Conservation (phyloP, 2,329 filamentous ascomycete genomes). For the Colletotrichum chlorophyti region DNA sequence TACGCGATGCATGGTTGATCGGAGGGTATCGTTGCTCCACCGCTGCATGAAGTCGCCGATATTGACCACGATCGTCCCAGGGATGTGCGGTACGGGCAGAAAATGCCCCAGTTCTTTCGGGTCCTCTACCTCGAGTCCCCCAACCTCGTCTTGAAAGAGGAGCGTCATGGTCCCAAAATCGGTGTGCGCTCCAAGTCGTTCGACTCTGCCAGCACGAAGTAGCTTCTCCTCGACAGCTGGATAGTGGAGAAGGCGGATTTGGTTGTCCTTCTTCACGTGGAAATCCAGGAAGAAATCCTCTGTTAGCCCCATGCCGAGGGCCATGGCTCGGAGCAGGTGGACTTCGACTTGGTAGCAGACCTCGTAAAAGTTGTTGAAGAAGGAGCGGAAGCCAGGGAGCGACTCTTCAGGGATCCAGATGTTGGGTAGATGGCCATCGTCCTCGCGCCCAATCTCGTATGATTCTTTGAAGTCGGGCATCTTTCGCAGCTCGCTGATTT, state of each 20-base stretch:
- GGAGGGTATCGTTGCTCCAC: conserved; percentile 44
- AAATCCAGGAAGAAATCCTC: conserved; percentile 38
- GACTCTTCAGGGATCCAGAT: conserved; percentile 36
- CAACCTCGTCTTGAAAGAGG: conserved; percentile 52
- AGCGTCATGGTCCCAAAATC: conserved; percentile 51
- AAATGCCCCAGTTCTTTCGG: conserved; percentile 41
- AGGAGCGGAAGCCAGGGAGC: conserved; percentile 34
- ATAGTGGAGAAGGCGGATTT: conserved; percentile 66
- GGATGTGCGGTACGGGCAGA: conserved; percentile 34
- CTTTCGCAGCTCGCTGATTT: conserved; percentile 33
- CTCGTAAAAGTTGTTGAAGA: conserved; percentile 49
- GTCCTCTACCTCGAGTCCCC: conserved; percentile 55
- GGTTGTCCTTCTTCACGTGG: conserved; percentile 63
- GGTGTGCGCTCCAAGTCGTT: conserved; percentile 35
- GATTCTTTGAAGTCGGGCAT: conserved; percentile 48
- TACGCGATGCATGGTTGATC: conserved; percentile 41
- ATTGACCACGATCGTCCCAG: conserved; percentile 46
- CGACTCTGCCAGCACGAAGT: conserved; percentile 33
- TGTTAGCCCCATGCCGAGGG: conserved; percentile 46
- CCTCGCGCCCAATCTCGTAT: conserved; percentile 44
- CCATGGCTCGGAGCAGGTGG: conserved; percentile 52
- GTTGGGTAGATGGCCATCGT: conserved; percentile 37
- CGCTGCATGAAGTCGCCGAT: conserved; percentile 47
- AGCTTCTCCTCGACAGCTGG: conserved; percentile 39
- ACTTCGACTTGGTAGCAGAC: conserved; percentile 47